Evolutionary conservation across 148 eudicot species (phyloP).

Genomic region (Talinum fruticosum): DNA sequence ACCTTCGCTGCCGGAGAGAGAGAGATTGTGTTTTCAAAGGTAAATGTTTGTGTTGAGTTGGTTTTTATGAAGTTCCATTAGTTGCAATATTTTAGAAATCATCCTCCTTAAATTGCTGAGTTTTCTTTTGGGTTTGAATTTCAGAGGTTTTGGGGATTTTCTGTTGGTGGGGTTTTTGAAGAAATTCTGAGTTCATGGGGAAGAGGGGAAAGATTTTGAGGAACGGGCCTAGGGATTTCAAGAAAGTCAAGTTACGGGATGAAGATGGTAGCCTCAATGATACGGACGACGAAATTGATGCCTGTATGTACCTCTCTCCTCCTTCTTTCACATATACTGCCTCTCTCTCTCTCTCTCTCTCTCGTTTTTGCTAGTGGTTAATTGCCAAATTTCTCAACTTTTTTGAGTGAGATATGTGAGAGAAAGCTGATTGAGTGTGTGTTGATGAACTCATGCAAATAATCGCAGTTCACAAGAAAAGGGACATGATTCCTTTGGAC

Average conservation of each 20-base stretch:
- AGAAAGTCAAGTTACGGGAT: slow-evolving; percentile 32
- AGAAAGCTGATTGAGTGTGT: not conserved
- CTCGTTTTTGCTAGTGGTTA: not conserved
- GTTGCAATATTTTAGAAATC: not conserved
- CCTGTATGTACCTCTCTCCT: slow-evolving; percentile 38
- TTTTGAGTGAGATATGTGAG: not conserved
- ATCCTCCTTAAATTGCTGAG: not conserved
- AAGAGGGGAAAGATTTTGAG: slow-evolving; percentile 52
- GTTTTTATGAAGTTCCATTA: not conserved
- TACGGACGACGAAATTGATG: slow-evolving; percentile 90
- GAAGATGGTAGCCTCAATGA: slow-evolving; percentile 30
- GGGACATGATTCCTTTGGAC: slow-evolving; percentile 81
- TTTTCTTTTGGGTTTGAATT: not conserved
- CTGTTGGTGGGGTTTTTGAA: not conserved
- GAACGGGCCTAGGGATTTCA: slow-evolving; percentile 36
- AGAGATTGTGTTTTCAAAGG: not conserved
- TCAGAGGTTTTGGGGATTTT: slow-evolving; percentile 3
- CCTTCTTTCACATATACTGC: no score
- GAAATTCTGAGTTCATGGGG: slow-evolving; percentile 32
- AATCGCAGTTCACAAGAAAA: slow-evolving; percentile 81
- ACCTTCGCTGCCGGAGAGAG: slow-evolving; percentile 9
- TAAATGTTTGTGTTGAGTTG: not conserved
- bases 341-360: not conserved
- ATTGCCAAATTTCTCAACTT: not conserved
- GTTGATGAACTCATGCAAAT: slow-evolving; percentile 10